phyloP scores from a whole-genome alignment of 805 yeast genomes.

The Pichia pseudocactophila region DNA sequence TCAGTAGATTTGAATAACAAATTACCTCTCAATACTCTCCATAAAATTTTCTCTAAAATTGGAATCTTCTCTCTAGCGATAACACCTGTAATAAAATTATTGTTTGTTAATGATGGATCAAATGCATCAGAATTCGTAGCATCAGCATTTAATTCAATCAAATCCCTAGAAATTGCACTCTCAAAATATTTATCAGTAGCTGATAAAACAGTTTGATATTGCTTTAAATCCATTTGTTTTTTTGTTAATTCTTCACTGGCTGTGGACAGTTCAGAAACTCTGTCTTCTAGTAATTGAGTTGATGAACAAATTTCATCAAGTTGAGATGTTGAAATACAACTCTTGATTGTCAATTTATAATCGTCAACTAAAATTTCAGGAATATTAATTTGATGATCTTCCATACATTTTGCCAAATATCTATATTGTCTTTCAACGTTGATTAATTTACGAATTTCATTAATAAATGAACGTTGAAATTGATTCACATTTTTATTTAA shows the following conservation, averaged over 20 bases:
- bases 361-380: slow-evolving; percentile 20
- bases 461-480: slow-evolving; percentile 86
- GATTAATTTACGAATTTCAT: slow-evolving; percentile 77
- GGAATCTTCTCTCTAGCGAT: slow-evolving; percentile 62
- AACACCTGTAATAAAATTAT: slow-evolving; percentile 65
- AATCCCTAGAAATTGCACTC: slow-evolving; percentile 16
- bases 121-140: background rate
- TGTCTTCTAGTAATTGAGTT: slow-evolving; percentile 60
- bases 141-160: slow-evolving; percentile 22
- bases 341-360: slow-evolving; percentile 12
- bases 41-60: slow-evolving; percentile 70
- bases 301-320: slow-evolving; percentile 64
- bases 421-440: slow-evolving; percentile 83
- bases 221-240: slow-evolving; percentile 58
- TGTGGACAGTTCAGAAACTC: slow-evolving; percentile 62
- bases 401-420: slow-evolving; percentile 42
- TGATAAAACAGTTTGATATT: slow-evolving; percentile 54
- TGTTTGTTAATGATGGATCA: background rate
- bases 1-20: slow-evolving; percentile 68
- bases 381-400: slow-evolving; percentile 24
- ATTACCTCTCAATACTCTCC: slow-evolving; percentile 93
- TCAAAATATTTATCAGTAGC: slow-evolving; percentile 42
- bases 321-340: slow-evolving; percentile 29
- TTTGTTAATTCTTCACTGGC: slow-evolving; percentile 56
- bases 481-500: slow-evolving; percentile 73